Evolutionary conservation across 129 eudicot species (phyloP), one percentile per base, ranked within the genome.

Genomic region (Logfia minima): DNA sequence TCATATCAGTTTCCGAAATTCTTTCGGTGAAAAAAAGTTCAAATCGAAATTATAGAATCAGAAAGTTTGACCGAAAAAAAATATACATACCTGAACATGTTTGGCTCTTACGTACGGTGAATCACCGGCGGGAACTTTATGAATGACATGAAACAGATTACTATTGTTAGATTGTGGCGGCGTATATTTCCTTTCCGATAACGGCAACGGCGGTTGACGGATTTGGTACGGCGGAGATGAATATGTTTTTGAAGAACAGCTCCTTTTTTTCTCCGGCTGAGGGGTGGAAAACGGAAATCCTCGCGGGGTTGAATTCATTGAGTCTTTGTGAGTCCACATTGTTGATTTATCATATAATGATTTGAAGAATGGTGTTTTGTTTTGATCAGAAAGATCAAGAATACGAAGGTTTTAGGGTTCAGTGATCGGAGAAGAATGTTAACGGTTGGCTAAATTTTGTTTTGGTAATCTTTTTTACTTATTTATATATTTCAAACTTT

Each of bases 181-280:
- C 18, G 72, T 55, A 65, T 82, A 82, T 78, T 83, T 85, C 78
- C 67, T 84, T 75, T 90, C 98, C 13, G 98, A 84, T 70, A 75
- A 18, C 19, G 74, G 67, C 74, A 70, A 18, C 9, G 74, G 66
- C 1, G 60, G 77, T 31, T 53, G 78, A 52, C 78, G 78, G 6
- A 31, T 14, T 1, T 70, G 73, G 17, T 34, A 35, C 73, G 78
- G 73, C 67, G 83, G 76, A n/a, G 81, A 69, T 37, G 81, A 68
- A 39, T 68, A 77, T 11, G 55, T 22, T 9, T 43, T 69, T 11
- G 81, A 80, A 66, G 66, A 71, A 77, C n/a, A 77, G 53, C 4
- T 62, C 72, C 83, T 73, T 11, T 73, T 73, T 60, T 59, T 80
- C 70, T 80, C 84, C 75, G 79, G 79, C 53, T 74, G 84, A 66